Percentiles rank a stretch among this genome's conserved stretches.
Evolutionary conservation across 805 yeast genomes (phyloP).

Genomic region (Teunomyces pallodes): DNA sequence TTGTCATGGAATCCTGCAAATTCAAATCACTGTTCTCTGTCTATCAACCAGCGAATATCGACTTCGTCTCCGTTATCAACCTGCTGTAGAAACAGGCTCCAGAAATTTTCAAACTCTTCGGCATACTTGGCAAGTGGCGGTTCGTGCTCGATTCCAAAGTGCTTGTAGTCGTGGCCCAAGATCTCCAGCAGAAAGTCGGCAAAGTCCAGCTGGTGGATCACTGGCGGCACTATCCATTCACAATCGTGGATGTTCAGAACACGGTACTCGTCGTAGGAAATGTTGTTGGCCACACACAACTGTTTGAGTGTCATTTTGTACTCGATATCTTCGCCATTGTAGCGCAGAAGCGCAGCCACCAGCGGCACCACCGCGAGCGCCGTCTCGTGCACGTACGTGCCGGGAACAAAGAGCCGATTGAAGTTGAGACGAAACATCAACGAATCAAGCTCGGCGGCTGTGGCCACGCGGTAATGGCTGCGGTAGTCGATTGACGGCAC

Average conservation of each 20-base stretch:
- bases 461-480: not conserved
- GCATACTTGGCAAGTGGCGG: not conserved
- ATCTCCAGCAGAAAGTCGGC: constrained; percentile 11
- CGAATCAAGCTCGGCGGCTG: not conserved
- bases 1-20: no score
- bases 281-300: constrained; percentile 1
- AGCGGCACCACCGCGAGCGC: not conserved
- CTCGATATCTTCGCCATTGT: constrained; percentile 2
- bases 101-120: not conserved
- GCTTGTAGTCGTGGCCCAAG: not conserved
- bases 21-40: not conserved
- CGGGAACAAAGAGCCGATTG: not conserved
- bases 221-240: constrained; percentile 1
- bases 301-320: constrained; percentile 9
- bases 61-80: not conserved
- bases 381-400: not conserved
- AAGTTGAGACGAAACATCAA: not conserved
- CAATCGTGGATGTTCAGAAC: not conserved
- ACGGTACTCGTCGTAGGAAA: constrained; percentile 12
- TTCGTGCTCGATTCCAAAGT: not conserved
- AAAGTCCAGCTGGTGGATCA: constrained; percentile 14
- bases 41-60: not conserved
- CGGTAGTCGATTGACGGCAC: not conserved
- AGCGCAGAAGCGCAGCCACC: not conserved
- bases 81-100: not conserved